Evolutionary conservation across 371 early-diverging fungal genomes (phyloP).

Genomic region (Mucor sp.): DNA sequence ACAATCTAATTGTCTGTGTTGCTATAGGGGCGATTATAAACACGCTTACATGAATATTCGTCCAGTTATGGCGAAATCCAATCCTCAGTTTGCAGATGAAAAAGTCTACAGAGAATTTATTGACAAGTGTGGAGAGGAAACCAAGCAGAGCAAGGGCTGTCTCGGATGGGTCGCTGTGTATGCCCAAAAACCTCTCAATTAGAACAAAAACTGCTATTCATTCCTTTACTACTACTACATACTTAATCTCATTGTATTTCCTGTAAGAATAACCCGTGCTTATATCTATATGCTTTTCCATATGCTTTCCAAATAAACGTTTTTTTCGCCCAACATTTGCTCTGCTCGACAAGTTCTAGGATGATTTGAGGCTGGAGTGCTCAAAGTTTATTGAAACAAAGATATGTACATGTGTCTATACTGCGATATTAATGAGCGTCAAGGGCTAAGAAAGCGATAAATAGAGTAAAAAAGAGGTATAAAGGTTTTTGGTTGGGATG

Average conservation of each 20-base stretch:
- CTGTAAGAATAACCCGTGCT: not conserved
- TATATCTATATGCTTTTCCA: not conserved
- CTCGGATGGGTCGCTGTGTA: constrained; percentile 10
- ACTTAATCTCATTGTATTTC: not conserved
- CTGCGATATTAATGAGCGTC: not conserved
- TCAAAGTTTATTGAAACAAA: not conserved
- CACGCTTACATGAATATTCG: constrained; percentile 21
- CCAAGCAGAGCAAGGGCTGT: not conserved
- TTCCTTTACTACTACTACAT: not conserved
- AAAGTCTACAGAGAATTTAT: constrained; percentile 8
- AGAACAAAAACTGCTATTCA: not conserved
- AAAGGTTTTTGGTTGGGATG: not conserved
- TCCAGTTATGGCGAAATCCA: constrained; percentile 11
- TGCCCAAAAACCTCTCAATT: constrained; percentile 16
- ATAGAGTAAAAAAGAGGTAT: not conserved
- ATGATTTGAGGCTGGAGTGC: not conserved
- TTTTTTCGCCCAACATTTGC: not conserved
- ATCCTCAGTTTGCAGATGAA: constrained; percentile 14
- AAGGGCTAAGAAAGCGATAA: not conserved
- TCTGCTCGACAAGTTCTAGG: not conserved
- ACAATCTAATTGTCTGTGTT: not conserved
- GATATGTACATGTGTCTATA: not conserved
- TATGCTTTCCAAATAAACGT: not conserved
- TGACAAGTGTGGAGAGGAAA: constrained; percentile 9
- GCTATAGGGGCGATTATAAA: constrained; percentile 27